Evolutionary conservation across 768 basidiomycete genomes (phyloP), one percentile per base, ranked within the genome.

Genomic region (Pulveroboletus sp.): DNA sequence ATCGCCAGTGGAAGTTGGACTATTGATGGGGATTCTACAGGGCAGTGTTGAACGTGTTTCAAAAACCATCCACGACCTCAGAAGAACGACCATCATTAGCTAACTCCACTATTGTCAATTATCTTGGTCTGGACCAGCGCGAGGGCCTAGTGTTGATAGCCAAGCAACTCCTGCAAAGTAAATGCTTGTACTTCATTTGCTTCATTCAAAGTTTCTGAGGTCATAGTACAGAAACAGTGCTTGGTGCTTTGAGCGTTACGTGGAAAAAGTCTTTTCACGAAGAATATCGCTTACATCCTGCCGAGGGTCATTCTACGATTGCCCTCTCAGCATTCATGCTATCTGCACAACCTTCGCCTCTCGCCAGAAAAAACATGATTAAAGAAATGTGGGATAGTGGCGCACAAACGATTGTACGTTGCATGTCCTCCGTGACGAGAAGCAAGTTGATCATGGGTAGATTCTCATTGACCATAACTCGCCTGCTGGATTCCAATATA

Each of bases 371-470:
- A 68, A 70, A 74, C 2, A 62, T 92, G 39, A 75, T 94, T 26
- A 82, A 85, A 61, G 82, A 89, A 58, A 88, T 97, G 76, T 97
- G 93, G 93, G 78, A 88, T 40, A 91, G 90, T 59, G 92, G 90
- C 39, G 93, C 93, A 18, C 81, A 87, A 61, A 79, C 82, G 21
- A 82, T 96, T 42, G 89, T 93, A 57, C 50, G 42, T 43, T 5
- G 11, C 37, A 43, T 35, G 26, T 33, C 48, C 14, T 15, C 14
- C 12, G 15, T 14, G 45, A 27, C n/a, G 39, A 52, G 17, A 15
- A 49, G 46, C 47, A 27, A 44, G 38, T 44, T 56, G 31, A 65
- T 55, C 32, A 18, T 55, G 52, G 39, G 32, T 56, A 93, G 89
- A 74, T 94, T 46, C 72, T 99, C 39, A 84, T 97, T 52, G 96